A percentile compares a stretch with the other conserved stretches of the same genome.
phyloP scores from a whole-genome alignment of 2,329 filamentous ascomycete species.

The Arachnopeziza araneosa region DNA sequence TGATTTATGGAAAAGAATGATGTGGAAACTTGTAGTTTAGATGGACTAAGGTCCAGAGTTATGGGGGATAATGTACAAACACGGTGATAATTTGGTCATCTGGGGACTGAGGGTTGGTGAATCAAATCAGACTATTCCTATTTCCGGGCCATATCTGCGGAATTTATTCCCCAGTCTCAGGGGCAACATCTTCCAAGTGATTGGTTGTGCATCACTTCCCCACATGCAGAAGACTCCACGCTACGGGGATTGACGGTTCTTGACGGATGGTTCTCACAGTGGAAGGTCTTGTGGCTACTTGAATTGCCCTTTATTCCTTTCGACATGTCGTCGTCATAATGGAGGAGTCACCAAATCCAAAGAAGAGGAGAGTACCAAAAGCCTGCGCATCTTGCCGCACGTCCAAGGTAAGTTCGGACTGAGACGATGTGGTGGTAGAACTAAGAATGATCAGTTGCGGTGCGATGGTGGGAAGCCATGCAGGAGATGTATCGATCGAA shows the following conservation, averaged over 20 bases:
- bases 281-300: neutral
- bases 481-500: constrained; percentile 11
- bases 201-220: neutral
- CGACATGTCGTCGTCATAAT: neutral
- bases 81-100: neutral
- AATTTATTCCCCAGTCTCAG: no score
- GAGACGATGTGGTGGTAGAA: neutral
- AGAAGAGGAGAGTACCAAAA: neutral
- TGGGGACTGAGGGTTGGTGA: neutral
- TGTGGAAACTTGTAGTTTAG: neutral
- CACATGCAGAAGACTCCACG: neutral
- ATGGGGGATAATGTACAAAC: neutral
- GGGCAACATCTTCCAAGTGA: neutral
- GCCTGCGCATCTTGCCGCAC: neutral
- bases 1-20: neutral
- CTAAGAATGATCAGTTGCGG: constrained; percentile 7
- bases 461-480: constrained; percentile 21
- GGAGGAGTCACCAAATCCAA: neutral
- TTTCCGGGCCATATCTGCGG: no score
- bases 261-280: neutral
- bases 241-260: neutral
- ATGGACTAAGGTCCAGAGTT: neutral
- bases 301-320: neutral
- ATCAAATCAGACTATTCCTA: neutral
- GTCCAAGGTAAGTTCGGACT: neutral